phyloP scores from a whole-genome alignment of 345 rosid genomes.

The Citrus trifoliata region DNA sequence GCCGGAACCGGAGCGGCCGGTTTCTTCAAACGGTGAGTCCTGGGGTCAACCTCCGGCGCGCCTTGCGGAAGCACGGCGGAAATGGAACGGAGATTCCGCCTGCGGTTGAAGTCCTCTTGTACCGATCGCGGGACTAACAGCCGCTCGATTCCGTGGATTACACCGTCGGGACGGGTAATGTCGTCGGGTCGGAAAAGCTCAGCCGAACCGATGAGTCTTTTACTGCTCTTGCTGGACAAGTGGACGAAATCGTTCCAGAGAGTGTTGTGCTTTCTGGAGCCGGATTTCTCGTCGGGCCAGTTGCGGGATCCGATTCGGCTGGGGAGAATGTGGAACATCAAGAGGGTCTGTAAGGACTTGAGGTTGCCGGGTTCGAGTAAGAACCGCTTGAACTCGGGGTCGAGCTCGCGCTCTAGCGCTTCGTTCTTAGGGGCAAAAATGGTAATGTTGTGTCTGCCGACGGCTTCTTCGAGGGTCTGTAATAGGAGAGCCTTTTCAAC shows the following conservation, averaged over 20 bases:
- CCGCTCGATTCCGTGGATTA: slow-evolving; percentile 65
- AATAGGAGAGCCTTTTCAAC: slow-evolving; percentile 92
- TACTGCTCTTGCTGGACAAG: slow-evolving; percentile 33
- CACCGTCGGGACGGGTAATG: slow-evolving; percentile 62
- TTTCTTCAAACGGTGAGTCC: slow-evolving; percentile 63
- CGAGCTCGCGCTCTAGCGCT: slow-evolving; percentile 77
- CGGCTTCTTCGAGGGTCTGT: slow-evolving; percentile 83
- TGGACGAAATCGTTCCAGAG: slow-evolving; percentile 46
- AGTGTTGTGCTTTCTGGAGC: slow-evolving; percentile 37
- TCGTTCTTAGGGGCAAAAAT: slow-evolving; percentile 90
- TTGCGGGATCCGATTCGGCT: slow-evolving; percentile 44
- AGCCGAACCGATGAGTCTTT: slow-evolving; percentile 42
- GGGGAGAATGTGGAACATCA: slow-evolving; percentile 79
- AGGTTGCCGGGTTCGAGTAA: slow-evolving; percentile 90
- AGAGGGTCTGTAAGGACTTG: slow-evolving; percentile 67
- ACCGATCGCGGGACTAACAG: slow-evolving; percentile 64
- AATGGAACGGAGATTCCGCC: slow-evolving; percentile 57
- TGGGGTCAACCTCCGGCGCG: slow-evolving; percentile 73
- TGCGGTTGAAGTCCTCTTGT: slow-evolving; percentile 59
- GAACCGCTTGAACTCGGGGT: slow-evolving; percentile 88
- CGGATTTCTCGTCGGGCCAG: slow-evolving; percentile 42
- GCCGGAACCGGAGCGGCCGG: slow-evolving; percentile 48
- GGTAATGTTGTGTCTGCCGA: slow-evolving; percentile 75
- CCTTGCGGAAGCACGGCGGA: slow-evolving; percentile 66
- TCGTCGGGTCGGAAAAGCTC: slow-evolving; percentile 42